phyloP scores from a whole-genome alignment of 768 basidiomycete species.

The Terana coerulea region DNA sequence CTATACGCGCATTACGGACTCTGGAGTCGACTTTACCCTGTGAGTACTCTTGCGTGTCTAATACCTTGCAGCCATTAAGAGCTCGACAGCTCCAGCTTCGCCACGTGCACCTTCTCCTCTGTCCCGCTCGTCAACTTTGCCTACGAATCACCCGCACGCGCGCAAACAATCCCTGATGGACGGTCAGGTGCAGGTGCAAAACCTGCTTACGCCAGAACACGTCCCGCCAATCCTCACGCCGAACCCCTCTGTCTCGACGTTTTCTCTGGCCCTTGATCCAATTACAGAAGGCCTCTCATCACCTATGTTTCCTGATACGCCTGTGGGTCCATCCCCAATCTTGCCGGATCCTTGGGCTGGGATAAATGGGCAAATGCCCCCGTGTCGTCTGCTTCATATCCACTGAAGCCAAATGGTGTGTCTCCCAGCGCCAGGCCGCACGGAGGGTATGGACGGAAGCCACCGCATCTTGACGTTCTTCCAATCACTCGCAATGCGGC shows the following conservation, averaged over 20 bases:
- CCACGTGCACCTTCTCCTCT: conserved; percentile 36
- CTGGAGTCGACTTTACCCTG: conserved; percentile 1
- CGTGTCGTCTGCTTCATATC: not conserved
- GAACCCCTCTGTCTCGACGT: conserved; percentile 28
- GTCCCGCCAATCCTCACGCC: conserved; percentile 20
- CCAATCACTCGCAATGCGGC: conserved; percentile 47
- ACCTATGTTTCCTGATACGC: conserved; percentile 26
- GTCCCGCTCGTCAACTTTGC: conserved; percentile 38
- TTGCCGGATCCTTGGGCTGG: conserved; percentile 10
- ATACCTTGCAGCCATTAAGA: too few relatives aligned
- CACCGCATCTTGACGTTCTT: conserved; percentile 42
- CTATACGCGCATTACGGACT: conserved; percentile 3
- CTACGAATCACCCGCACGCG: conserved; percentile 70
- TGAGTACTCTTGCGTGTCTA: conserved; percentile 1
- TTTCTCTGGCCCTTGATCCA: conserved; percentile 32
- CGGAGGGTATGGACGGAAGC: conserved; percentile 6
- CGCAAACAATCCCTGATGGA: conserved; percentile 69
- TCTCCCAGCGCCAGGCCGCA: conserved; percentile 21
- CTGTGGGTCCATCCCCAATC: conserved; percentile 23
- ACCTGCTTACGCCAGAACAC: conserved; percentile 11
- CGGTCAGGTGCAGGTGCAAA: conserved; percentile 36
- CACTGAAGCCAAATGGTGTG: conserved; percentile 1
- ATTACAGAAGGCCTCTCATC: conserved; percentile 26
- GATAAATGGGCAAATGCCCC: too few relatives aligned
- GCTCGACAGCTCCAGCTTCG: conserved; percentile 13